Percentiles rank a stretch among this genome's conserved stretches.
These are phyloP conservation scores for Cryptococcus sp. DNA, from an alignment of 1,284 basidiomycete species.

Conservation along the genomic window DNA sequence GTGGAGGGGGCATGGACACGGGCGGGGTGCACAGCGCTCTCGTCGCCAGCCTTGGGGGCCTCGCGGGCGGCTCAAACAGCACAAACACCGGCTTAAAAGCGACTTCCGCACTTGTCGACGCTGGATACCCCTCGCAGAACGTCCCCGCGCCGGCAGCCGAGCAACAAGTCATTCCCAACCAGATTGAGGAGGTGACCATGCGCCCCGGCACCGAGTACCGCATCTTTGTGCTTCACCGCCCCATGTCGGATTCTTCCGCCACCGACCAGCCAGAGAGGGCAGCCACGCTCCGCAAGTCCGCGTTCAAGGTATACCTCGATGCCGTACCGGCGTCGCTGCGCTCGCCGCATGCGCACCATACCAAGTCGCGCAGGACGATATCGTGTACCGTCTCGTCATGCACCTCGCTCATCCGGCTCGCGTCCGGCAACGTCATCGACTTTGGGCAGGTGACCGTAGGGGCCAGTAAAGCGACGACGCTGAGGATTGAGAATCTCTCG, in stretches of 20 bases:
- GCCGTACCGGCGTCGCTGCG: constrained; percentile 35
- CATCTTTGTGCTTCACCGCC: constrained; percentile 53
- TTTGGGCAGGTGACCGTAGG: constrained; percentile 55
- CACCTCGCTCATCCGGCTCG: constrained; percentile 52
- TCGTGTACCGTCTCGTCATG: constrained; percentile 51
- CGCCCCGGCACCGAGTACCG: constrained; percentile 54
- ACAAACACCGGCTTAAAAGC: too few relatives aligned
- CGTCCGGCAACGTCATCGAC: constrained; percentile 48
- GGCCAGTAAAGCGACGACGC: constrained; percentile 48
- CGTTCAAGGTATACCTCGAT: constrained; percentile 53
- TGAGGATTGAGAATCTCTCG: constrained; percentile 51
- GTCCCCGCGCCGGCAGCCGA: constrained; percentile 17
- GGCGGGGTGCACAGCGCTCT: background rate
- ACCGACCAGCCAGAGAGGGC: constrained; percentile 39
- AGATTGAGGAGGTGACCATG: constrained; percentile 54
- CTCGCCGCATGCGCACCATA: constrained; percentile 10
- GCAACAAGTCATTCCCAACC: constrained; percentile 38
- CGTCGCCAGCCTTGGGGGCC: too few relatives aligned
- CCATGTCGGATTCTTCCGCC: constrained; percentile 28
- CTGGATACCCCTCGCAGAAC: constrained; percentile 2
- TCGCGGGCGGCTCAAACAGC: too few relatives aligned
- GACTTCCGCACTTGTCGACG: too few relatives aligned
- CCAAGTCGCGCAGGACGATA: constrained; percentile 37
- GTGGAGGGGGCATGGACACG: background rate
- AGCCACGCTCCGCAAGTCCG: constrained; percentile 46